Percentiles rank a stretch among this genome's conserved stretches.
phyloP scores from a whole-genome alignment of 345 rosid species.

The Salix suchowensis region DNA sequence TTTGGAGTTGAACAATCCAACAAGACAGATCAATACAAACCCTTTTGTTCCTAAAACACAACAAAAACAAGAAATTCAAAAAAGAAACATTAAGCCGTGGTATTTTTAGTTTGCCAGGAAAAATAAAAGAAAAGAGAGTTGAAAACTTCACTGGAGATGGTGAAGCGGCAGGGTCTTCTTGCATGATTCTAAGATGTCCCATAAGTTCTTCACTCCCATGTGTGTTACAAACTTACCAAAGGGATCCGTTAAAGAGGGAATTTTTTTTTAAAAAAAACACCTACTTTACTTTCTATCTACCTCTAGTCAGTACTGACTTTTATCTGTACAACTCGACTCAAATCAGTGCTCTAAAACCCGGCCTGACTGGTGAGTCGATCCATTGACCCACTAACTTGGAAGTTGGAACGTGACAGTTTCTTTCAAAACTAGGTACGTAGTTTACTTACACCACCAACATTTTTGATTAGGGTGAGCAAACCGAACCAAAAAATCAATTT shows the following conservation, averaged over 20 bases:
- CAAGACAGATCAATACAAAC: constrained; percentile 90
- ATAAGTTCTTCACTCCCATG: constrained; percentile 87
- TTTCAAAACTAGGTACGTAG: neutral
- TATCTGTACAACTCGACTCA: neutral
- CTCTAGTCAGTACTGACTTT: neutral
- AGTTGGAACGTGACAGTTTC: neutral
- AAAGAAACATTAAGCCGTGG: neutral
- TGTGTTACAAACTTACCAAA: too few species aligned
- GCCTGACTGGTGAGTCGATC: neutral
- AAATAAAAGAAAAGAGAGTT: neutral
- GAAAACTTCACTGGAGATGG: constrained; percentile 55
- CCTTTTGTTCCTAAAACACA: constrained; percentile 64
- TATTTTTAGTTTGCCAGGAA: neutral
- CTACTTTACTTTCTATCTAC: neutral
- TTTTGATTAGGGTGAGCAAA: too few species aligned
- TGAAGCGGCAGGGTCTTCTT: constrained; percentile 81
- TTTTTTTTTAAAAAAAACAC: neutral
- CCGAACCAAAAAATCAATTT: too few species aligned
- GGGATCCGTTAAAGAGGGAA: neutral
- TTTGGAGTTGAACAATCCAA: constrained; percentile 87
- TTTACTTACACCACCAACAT: neutral
- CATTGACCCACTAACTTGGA: neutral
- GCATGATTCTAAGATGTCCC: constrained; percentile 89
- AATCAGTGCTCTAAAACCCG: neutral
- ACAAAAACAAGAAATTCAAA: neutral